Conservation (phyloP, 1,284 basidiomycete genomes). For the Volvariella surrecta region DNA sequence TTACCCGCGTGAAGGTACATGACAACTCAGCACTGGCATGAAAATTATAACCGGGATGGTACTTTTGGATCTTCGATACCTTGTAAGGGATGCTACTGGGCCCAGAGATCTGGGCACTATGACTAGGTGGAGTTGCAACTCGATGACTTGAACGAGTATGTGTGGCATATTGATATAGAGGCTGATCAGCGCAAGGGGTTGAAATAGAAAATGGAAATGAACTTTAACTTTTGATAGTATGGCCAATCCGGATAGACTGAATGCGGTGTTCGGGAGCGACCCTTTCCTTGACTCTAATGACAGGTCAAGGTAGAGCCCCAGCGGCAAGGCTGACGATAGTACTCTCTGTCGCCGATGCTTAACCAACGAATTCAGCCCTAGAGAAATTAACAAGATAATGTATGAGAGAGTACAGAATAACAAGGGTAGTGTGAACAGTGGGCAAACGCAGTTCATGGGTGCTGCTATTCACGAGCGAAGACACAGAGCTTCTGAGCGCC, state of each 20-base stretch:
- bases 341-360: too few species aligned
- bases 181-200: too few species aligned
- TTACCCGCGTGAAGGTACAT: constrained; percentile 43
- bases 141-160: constrained; percentile 58
- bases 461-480: too few species aligned
- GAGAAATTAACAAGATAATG: too few species aligned
- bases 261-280: constrained; percentile 21
- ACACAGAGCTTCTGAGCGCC: too few species aligned
- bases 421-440: too few species aligned
- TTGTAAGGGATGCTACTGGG: constrained; percentile 25
- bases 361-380: too few species aligned
- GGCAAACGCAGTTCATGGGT: too few species aligned
- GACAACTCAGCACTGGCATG: constrained; percentile 45
- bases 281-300: constrained; percentile 22
- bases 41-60: constrained; percentile 46
- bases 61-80: constrained; percentile 35
- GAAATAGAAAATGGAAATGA: constrained; percentile 4
- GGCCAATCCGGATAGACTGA: constrained; percentile 18
- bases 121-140: constrained; percentile 27
- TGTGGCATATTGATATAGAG: too few species aligned
- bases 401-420: too few species aligned
- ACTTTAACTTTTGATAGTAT: constrained; percentile 19
- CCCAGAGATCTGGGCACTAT: constrained; percentile 24
- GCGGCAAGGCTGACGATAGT: too few species aligned
- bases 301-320: constrained; percentile 15